These are phyloP conservation scores for Stephanodiscus triporus DNA, from an alignment of 108 stramenopile genomes.

Conservation along the genomic window DNA sequence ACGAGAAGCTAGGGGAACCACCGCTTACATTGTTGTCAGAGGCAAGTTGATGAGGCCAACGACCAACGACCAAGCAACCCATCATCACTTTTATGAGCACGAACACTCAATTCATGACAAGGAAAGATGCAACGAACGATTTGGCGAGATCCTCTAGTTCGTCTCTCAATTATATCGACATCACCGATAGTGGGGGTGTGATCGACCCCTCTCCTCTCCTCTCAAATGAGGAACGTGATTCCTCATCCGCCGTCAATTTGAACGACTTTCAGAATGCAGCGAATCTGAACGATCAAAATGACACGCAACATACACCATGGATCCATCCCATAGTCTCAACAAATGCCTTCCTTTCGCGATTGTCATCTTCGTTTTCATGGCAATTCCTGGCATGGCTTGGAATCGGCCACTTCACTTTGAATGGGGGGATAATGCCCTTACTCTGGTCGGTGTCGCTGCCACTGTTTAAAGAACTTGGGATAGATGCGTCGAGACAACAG, in stretches of 20 bases:
- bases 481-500: conserved; percentile 48
- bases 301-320: neutral
- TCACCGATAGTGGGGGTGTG: neutral
- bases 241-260: neutral
- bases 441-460: conserved; percentile 47
- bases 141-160: neutral
- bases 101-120: neutral
- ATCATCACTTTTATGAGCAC: too few relatives aligned
- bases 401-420: conserved; percentile 22
- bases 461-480: conserved; percentile 45
- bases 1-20: too few relatives aligned
- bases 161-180: neutral
- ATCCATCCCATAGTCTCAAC: conserved; percentile 15
- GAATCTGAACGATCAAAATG: neutral
- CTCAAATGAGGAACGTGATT: neutral
- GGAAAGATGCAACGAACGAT: neutral
- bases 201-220: conserved; percentile 34
- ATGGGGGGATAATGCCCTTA: conserved; percentile 35
- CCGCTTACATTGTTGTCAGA: too few relatives aligned
- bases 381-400: conserved; percentile 49
- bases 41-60: too few relatives aligned
- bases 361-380: conserved; percentile 37
- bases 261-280: neutral
- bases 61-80: too few relatives aligned
- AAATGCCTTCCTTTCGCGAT: conserved; percentile 16